Base-by-base conservation (phyloP, 495 filamentous ascomycete genomes). In the Daldinia decipiens region DNA sequence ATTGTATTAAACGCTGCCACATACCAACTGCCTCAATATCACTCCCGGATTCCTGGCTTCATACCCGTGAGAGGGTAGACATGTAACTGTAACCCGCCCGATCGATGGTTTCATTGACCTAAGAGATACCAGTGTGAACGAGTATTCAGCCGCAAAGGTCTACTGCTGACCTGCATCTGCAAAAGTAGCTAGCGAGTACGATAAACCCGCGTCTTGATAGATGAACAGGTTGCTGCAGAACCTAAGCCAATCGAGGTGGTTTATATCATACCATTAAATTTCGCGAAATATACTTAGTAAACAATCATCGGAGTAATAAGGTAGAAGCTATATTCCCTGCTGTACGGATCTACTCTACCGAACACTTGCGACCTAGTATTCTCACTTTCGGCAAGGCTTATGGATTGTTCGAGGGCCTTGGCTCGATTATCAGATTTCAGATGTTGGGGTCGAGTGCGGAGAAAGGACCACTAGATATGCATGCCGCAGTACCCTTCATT, bases 391-490 rank as follows among this genome's bases (percentile, higher is more conserved):
- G 60, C 56, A 68, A 62, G 60, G 61, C 56, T 57, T 60, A 57
- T 68, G 51, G 65, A 72, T 65, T 43, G 59, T 72, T 72, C 65
- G 65, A 73, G 60, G 27, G 62, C 65, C 70, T 66, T 65, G 70
- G 60, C 65, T 58, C 58, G 65, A 66, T 63, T 65, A 24, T 60
- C 5, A 58, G 57, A 56, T 55, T 45, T 39, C 24, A 47, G 6
- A 40, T 56, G 32, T 69, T 58, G 65, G 70, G 65, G 61, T 69
- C 45, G 57, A 47, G 51, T 73, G 70, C 65, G 70, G 70, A 73
- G 65, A 68, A 67, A 47, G 27, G 56, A 39, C 29, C 5, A 39
- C 26, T 57, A 27, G 27, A 11, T 59, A 47, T 61, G 59, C 63
- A 61, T 39, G 61, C 26, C 39, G 38, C 26, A 26, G 24, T 8